These are phyloP conservation scores for Pseudopithomyces chartarum DNA, from an alignment of 2,329 filamentous ascomycete genomes.

Conservation along the genomic window DNA sequence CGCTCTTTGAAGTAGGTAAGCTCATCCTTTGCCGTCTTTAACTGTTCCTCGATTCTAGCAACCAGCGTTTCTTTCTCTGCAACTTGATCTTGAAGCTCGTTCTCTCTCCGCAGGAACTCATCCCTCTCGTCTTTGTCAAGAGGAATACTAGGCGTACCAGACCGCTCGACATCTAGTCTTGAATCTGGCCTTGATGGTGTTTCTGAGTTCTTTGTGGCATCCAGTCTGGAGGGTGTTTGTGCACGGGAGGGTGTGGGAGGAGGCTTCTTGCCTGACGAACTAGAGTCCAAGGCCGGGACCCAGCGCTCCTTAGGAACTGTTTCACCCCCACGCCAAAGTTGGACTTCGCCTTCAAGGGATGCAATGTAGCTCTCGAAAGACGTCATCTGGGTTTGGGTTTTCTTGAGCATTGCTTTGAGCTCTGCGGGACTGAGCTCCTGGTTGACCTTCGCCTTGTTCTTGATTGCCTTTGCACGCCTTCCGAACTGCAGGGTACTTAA, in stretches of 20 bases:
- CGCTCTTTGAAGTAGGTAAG: conserved; percentile 84
- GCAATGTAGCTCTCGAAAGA: conserved; percentile 88
- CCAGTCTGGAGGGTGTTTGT: conserved; percentile 64
- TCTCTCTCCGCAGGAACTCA: conserved; percentile 92
- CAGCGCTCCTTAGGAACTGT: conserved; percentile 86
- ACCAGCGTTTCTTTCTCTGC: conserved; percentile 89
- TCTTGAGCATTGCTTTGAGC: conserved; percentile 89
- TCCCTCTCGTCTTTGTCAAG: conserved; percentile 97
- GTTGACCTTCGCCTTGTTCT: conserved; percentile 99
- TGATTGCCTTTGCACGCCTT: conserved; percentile 96
- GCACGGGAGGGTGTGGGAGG: conserved; percentile 58
- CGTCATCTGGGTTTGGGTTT: conserved; percentile 86
- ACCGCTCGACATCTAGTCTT: conserved; percentile 72
- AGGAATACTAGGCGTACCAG: conserved; percentile 83
- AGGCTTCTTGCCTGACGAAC: conserved; percentile 55
- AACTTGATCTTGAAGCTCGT: conserved; percentile 95
- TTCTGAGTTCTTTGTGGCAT: conserved; percentile 51
- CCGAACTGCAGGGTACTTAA: conserved; percentile 91
- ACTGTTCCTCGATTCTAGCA: conserved; percentile 75
- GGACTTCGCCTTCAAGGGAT: conserved; percentile 81
- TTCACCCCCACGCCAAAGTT: conserved; percentile 86
- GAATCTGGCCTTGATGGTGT: conserved; percentile 63
- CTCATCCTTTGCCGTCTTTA: conserved; percentile 86
- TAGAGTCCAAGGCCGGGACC: conserved; percentile 68
- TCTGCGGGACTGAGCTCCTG: conserved; percentile 95